These are phyloP conservation scores for Aspergillus udagawae DNA, from an alignment of 2,329 filamentous ascomycete genomes.

Conservation along the genomic window DNA sequence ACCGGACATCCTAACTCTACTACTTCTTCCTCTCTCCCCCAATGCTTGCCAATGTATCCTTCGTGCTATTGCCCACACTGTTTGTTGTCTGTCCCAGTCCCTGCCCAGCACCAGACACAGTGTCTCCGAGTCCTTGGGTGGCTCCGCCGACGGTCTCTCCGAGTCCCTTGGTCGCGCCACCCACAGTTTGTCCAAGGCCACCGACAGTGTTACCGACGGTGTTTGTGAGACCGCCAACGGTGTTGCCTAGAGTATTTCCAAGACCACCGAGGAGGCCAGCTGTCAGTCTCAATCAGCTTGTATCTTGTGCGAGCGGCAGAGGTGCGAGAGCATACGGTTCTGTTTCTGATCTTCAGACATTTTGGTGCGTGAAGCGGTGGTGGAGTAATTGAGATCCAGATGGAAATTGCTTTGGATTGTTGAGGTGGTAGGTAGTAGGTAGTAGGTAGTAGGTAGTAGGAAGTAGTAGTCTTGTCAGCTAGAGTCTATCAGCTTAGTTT, in stretches of 20 bases:
- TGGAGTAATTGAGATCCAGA: not conserved
- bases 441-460: too few relatives aligned
- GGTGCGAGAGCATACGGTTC: not conserved
- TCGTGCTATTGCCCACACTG: not conserved
- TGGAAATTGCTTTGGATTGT: not conserved
- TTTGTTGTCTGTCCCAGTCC: not conserved
- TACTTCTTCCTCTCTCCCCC: not conserved
- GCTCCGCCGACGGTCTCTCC: conserved; percentile 25
- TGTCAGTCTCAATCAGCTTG: not conserved
- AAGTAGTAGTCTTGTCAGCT: not conserved
- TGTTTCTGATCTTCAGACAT: not conserved
- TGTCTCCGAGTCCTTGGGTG: conserved; percentile 27
- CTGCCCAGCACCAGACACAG: conserved; percentile 1
- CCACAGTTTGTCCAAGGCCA: conserved; percentile 31
- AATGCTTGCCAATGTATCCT: not conserved
- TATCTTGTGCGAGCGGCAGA: not conserved
- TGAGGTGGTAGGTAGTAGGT: too few relatives aligned
- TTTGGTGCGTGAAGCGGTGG: not conserved
- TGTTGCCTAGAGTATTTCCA: conserved; percentile 25
- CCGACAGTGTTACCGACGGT: conserved; percentile 25
- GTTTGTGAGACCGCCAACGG: conserved; percentile 30
- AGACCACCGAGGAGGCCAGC: conserved; percentile 25
- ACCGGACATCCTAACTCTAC: not conserved
- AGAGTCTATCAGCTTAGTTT: not conserved
- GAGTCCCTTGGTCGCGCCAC: conserved; percentile 29